Base-by-base conservation (phyloP, 2,329 filamentous ascomycete genomes). In the Zasmidium cellare region DNA sequence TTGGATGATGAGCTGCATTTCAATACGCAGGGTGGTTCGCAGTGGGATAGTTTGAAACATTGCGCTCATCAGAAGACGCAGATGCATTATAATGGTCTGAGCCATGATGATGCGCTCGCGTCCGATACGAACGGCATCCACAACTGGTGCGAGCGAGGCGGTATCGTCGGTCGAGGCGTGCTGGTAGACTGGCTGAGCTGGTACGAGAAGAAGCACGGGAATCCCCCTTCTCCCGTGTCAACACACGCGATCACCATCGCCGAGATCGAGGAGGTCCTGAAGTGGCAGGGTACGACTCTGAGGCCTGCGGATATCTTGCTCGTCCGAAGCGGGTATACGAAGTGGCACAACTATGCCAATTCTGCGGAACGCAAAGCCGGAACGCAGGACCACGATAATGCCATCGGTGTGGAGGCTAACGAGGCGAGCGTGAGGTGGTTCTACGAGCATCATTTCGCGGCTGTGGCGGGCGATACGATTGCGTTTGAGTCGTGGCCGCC, bases 1-100 rank as follows among this genome's bases (percentile, higher is more conserved):
- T 79, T 76, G 71, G 80, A 83, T 25, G 80, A 84, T 53, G 77
- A 83, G 61, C 64, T 84, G 6, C 71, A 74, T 2, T 79, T 86
- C 72, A 85, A 85, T 67, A 85, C 82, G 0, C 82, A 86, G 63
- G 71, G 72, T 31, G 79, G 78, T 54, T 81, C 76, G 22, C 83
- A 86, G 68, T 86, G 82, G 83, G 83, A 86, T 62, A 79, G 79
- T 50, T 65, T 73, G 0, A 75, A 76, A 1, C 76, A 77, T 2
- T 68, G 76, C 2, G 75, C 77, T 14, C 83, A 83, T 66, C 59
- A 53, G 55, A 55, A 53, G 55, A 59, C 47, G 31, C 56, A 46
- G 25, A 61, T 61, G 56, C 64, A 64, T 46, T 67, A 69, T 52
- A 70, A 70, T n/a, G 65, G 66, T 11, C 58, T 67, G 12, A 60